phyloP scores from a whole-genome alignment of 2,329 filamentous ascomycete genomes.

The Stagonosporopsis tanaceti region DNA sequence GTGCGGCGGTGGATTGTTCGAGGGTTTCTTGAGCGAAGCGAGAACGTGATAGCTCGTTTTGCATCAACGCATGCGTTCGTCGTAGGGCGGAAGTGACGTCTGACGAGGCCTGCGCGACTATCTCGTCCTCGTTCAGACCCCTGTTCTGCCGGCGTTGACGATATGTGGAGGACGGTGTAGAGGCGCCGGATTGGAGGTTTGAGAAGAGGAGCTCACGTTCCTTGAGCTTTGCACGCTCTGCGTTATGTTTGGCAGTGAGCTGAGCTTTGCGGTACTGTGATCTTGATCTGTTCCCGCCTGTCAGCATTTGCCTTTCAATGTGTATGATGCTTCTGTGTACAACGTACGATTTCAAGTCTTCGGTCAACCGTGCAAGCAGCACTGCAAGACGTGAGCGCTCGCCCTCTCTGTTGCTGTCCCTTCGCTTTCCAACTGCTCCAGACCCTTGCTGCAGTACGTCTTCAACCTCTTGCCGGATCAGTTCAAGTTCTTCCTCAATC shows the following conservation, averaged over 20 bases:
- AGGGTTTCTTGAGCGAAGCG: slow-evolving; percentile 91
- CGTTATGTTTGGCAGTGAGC: slow-evolving; percentile 76
- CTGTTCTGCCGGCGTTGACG: slow-evolving; percentile 51
- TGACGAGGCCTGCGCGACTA: slow-evolving; percentile 75
- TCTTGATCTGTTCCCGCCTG: slow-evolving; percentile 58
- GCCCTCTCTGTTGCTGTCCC: slow-evolving; percentile 64
- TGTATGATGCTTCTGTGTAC: background rate
- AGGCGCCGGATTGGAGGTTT: slow-evolving; percentile 61
- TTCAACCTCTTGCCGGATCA: slow-evolving; percentile 78
- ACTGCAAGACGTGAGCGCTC: slow-evolving; percentile 73
- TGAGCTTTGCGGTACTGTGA: slow-evolving; percentile 82
- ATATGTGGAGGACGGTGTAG: slow-evolving; percentile 46
- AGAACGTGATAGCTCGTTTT: slow-evolving; percentile 82
- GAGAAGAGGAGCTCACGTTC: slow-evolving; percentile 80
- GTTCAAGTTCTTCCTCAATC: slow-evolving; percentile 82
- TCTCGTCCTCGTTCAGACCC: slow-evolving; percentile 72
- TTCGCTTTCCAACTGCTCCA: slow-evolving; percentile 40
- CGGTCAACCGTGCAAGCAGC: slow-evolving; percentile 69
- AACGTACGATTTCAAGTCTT: slow-evolving; percentile 75
- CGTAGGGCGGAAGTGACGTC: slow-evolving; percentile 87
- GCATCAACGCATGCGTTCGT: slow-evolving; percentile 86
- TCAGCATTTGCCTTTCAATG: slow-evolving; percentile 9
- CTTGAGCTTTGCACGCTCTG: slow-evolving; percentile 75
- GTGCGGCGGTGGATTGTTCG: slow-evolving; percentile 80
- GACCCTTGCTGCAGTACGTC: slow-evolving; percentile 64